A percentile compares a stretch with the other conserved stretches of the same genome.
phyloP scores from a whole-genome alignment of 371 early-diverging fungal genomes.

The Mortierella sp. region DNA sequence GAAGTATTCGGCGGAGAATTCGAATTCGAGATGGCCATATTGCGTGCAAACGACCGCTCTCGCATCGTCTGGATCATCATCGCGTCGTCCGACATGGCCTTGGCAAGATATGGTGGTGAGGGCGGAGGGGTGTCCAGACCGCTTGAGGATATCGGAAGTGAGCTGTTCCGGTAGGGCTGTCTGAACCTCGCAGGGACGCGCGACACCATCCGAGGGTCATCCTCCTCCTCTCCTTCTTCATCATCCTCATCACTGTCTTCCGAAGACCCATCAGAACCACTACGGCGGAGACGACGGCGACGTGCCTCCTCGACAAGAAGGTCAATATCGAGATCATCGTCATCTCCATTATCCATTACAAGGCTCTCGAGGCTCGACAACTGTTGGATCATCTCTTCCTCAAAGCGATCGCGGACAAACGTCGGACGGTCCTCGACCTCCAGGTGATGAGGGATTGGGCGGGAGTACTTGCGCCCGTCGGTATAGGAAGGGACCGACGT shows the following conservation, averaged over 20 bases:
- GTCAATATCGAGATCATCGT: constrained; percentile 18
- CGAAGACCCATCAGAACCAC: background rate
- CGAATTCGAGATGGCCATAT: background rate
- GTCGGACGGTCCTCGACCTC: constrained; percentile 32
- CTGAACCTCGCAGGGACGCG: constrained; percentile 24
- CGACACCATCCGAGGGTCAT: background rate
- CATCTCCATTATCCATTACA: constrained; percentile 34
- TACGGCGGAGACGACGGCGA: background rate
- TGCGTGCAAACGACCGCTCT: background rate
- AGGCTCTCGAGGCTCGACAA: constrained; percentile 42
- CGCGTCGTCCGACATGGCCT: constrained; percentile 6
- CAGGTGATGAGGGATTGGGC: constrained; percentile 32
- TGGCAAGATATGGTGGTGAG: constrained; percentile 17
- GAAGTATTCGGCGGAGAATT: background rate
- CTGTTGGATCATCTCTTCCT: constrained; percentile 50
- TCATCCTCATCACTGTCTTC: constrained; percentile 24
- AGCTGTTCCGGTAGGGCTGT: background rate
- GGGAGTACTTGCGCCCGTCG: background rate
- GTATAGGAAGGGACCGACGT: constrained; percentile 20
- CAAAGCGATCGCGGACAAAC: constrained; percentile 46
- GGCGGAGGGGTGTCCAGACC: constrained; percentile 34
- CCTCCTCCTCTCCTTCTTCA: background rate
- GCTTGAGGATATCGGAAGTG: background rate
- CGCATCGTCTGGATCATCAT: constrained; percentile 4
- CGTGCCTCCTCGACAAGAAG: constrained; percentile 20